Evolutionary conservation across 805 yeast genomes (phyloP).

Genomic region (Pichia eremophila): DNA sequence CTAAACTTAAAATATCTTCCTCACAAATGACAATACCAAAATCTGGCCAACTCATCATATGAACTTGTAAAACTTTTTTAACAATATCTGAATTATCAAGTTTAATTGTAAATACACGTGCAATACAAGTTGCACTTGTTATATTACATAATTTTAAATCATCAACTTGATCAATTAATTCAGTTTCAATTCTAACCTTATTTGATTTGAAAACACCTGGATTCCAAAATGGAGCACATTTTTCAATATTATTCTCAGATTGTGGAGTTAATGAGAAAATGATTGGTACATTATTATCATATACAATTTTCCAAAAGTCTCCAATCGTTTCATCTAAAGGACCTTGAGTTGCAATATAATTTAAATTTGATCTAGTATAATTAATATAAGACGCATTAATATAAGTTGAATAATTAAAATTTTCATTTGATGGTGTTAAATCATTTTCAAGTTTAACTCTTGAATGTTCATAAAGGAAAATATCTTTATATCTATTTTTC

Average conservation of each 20-base stretch:
- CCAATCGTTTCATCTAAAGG: conserved; percentile 66
- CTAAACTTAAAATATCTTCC: conserved; percentile 45
- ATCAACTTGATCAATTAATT: conserved; percentile 17
- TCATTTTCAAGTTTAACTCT: conserved; percentile 47
- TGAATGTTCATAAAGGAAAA: conserved; percentile 79
- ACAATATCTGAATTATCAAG: conserved; percentile 21
- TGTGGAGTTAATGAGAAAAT: conserved; percentile 71
- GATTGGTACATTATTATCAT: conserved; percentile 53
- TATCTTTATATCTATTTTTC: conserved; percentile 82
- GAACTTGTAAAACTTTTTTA: conserved; percentile 62
- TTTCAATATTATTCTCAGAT: conserved; percentile 65
- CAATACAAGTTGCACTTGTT: conserved; percentile 16
- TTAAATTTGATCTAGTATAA: conserved; percentile 28
- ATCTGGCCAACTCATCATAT: conserved; percentile 77
- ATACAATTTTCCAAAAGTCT: conserved; percentile 78
- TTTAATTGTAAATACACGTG: conserved; percentile 38
- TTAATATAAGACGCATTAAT: conserved; percentile 79
- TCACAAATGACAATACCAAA: conserved; percentile 54
- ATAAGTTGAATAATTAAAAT: conserved; percentile 30
- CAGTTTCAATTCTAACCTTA: conserved; percentile 17
- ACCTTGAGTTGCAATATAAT: conserved; percentile 85
- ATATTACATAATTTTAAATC: conserved; percentile 19
- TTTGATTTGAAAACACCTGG: conserved; percentile 39
- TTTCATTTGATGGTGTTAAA: conserved; percentile 13
- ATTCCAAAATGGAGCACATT: conserved; percentile 80